Conservation (phyloP, 2,329 filamentous ascomycete genomes). For the Thermothelomyces thermophilus region DNA sequence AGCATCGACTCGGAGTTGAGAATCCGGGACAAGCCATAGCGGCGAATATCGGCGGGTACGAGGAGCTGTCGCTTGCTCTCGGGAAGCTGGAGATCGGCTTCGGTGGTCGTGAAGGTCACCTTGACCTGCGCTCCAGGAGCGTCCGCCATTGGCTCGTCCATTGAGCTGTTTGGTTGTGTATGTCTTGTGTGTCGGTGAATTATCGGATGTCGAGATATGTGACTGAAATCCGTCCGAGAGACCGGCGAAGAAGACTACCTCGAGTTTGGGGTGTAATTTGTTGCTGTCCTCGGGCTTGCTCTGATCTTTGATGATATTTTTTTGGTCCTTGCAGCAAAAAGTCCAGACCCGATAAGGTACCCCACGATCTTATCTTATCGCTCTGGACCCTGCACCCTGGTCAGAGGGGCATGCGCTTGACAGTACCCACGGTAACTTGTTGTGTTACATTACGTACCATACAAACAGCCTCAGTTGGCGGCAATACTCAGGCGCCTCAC, state of each 20-base stretch:
- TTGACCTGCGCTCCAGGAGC: constrained; percentile 49
- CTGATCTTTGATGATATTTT: constrained; percentile 19
- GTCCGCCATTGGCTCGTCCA: constrained; percentile 25
- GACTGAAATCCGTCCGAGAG: not conserved
- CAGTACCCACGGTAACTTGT: constrained; percentile 19
- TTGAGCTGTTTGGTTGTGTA: constrained; percentile 16
- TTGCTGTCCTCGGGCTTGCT: not conserved
- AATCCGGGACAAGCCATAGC: constrained; percentile 64
- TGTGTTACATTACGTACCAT: not conserved
- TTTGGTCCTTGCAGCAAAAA: constrained; percentile 14
- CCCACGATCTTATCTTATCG: constrained; percentile 25
- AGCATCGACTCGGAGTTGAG: constrained; percentile 69
- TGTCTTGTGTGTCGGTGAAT: not conserved
- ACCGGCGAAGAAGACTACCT: not conserved
- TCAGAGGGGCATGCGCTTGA: constrained; percentile 13
- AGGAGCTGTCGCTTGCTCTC: constrained; percentile 56
- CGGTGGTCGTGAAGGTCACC: constrained; percentile 60
- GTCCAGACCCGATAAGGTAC: constrained; percentile 6
- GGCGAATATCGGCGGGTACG: constrained; percentile 59
- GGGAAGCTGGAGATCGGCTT: constrained; percentile 55
- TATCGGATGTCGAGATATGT: not conserved
- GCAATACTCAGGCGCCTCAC: too few relatives aligned
- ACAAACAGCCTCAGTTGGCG: too few relatives aligned
- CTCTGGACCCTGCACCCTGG: not conserved
- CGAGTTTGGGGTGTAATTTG: not conserved